Conservation (phyloP, 768 basidiomycete species). For the Agaricus sinodeliciosus region DNA sequence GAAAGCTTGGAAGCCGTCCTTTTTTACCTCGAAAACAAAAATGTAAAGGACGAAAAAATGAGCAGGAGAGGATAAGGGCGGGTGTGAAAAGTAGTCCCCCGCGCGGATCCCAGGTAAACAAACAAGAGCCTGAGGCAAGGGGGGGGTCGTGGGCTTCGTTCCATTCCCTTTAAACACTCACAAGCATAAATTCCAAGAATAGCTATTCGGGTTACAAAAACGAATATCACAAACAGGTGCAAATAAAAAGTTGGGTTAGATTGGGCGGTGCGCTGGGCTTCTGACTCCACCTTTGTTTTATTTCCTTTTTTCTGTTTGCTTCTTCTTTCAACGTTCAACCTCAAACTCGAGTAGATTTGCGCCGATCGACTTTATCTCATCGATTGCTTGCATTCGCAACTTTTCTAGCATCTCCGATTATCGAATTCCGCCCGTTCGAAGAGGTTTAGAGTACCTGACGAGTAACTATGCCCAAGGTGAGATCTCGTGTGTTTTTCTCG, state of each 20-base stretch:
- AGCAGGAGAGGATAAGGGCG: not conserved
- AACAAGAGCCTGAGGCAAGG: not conserved
- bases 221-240: not conserved
- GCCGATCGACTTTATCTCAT: not conserved
- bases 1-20: not conserved
- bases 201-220: not conserved
- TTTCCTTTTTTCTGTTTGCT: no score
- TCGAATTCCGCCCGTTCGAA: no score
- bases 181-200: not conserved
- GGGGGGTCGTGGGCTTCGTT: not conserved
- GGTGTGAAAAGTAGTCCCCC: not conserved
- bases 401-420: not conserved
- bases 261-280: not conserved
- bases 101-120: not conserved
- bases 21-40: not conserved
- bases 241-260: slow-evolving; percentile 1
- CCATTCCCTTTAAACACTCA: not conserved
- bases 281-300: not conserved
- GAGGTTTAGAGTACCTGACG: not conserved
- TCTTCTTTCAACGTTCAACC: not conserved
- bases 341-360: not conserved
- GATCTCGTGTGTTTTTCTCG: not conserved
- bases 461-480: slow-evolving; percentile 9
- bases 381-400: not conserved
- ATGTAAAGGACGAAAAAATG: not conserved